These are phyloP conservation scores for Cyclotella cryptica DNA, from an alignment of 108 stramenopile genomes.

Conservation along the genomic window DNA sequence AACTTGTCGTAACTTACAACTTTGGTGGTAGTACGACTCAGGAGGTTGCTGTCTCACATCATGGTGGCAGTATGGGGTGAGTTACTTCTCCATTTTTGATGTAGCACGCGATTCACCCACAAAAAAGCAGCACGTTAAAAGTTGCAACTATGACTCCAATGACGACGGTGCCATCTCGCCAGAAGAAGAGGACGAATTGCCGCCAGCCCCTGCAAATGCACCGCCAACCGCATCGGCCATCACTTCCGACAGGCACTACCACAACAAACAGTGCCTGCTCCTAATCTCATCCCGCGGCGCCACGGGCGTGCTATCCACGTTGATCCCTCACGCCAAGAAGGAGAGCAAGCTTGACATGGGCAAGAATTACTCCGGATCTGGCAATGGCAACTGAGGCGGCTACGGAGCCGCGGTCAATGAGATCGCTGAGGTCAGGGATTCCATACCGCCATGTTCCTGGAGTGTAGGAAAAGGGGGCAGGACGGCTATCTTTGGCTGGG, in stretches of 20 bases:
- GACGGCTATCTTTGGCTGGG: slow-evolving; percentile 98
- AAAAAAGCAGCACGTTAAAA: too few relatives aligned
- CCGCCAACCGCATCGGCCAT: slow-evolving; percentile 11
- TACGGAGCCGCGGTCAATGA: slow-evolving; percentile 92
- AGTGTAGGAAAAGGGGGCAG: slow-evolving; percentile 92
- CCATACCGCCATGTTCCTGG: slow-evolving; percentile 93
- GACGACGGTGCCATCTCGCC: slow-evolving; percentile 5
- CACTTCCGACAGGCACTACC: slow-evolving; percentile 81
- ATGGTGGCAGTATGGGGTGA: too few relatives aligned
- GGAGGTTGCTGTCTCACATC: too few relatives aligned
- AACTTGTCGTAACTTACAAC: too few relatives aligned
- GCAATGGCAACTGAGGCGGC: slow-evolving; percentile 39
- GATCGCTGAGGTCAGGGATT: slow-evolving; percentile 96
- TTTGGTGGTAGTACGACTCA: too few relatives aligned
- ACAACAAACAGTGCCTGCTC: slow-evolving; percentile 98
- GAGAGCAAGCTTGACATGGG: slow-evolving; percentile 93
- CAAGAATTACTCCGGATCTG: slow-evolving; percentile 35
- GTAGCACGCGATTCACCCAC: too few relatives aligned
- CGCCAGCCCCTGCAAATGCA: background rate
- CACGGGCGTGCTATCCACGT: slow-evolving; percentile 92
- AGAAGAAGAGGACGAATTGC: slow-evolving; percentile 13
- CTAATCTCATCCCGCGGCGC: slow-evolving; percentile 94
- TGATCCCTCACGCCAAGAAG: slow-evolving; percentile 98
- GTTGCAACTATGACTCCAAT: slow-evolving; percentile 17
- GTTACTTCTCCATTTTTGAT: too few relatives aligned